A percentile compares a stretch with the other conserved stretches of the same genome.
phyloP scores from a whole-genome alignment of 257 asterid species.

The Lavandula angustifolia region DNA sequence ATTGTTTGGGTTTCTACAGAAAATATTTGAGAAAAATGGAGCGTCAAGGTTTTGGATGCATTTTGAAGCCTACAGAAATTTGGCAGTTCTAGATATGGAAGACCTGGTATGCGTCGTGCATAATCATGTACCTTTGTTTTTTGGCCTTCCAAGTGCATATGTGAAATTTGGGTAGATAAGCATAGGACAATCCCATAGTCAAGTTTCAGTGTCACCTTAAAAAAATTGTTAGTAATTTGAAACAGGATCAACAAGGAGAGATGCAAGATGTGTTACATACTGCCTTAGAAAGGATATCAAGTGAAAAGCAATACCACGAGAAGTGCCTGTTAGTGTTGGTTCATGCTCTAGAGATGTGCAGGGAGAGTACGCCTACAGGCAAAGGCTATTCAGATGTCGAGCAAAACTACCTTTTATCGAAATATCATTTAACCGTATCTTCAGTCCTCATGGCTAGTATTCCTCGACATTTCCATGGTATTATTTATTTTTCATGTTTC shows the following conservation, averaged over 20 bases:
- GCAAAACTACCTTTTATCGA: constrained; percentile 53
- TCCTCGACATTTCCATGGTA: constrained; percentile 91
- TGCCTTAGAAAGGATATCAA: constrained; percentile 81
- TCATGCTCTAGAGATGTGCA: constrained; percentile 58
- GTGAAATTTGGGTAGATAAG: not conserved
- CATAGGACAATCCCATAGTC: not conserved
- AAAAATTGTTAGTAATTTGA: not conserved
- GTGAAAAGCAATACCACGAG: constrained; percentile 73
- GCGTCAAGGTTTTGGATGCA: constrained; percentile 86
- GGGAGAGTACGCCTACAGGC: constrained; percentile 42
- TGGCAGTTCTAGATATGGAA: constrained; percentile 47
- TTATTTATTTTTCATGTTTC: not conserved
- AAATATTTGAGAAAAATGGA: constrained; percentile 67
- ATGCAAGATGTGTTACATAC: constrained; percentile 63
- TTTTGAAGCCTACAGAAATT: constrained; percentile 57
- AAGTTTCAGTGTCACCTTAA: constrained; percentile 13
- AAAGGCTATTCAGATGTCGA: constrained; percentile 42
- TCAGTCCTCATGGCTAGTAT: constrained; percentile 87
- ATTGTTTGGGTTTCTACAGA: constrained; percentile 50
- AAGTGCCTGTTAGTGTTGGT: constrained; percentile 68
- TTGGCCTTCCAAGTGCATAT: constrained; percentile 2
- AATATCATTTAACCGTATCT: constrained; percentile 67
- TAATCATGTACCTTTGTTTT: constrained; percentile 6
- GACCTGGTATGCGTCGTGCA: constrained; percentile 47
- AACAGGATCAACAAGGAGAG: constrained; percentile 61